A percentile compares a stretch with the other conserved stretches of the same genome.
Evolutionary conservation across 345 rosid species (phyloP).

Genomic region (Gossypium stocksii): DNA sequence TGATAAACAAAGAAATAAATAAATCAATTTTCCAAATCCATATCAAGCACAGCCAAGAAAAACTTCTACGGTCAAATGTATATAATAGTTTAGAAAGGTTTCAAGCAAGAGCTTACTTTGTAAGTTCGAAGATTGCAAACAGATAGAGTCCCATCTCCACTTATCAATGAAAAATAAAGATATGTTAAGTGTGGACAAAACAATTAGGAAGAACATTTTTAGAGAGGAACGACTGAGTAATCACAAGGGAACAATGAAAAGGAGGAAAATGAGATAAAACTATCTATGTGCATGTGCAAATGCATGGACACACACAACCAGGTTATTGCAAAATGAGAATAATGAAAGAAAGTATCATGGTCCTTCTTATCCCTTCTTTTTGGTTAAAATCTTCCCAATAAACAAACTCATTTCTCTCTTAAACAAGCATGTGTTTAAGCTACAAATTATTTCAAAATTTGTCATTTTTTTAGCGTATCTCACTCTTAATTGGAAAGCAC

Average conservation of each 20-base stretch:
- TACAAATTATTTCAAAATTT: background rate
- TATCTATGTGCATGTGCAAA: background rate
- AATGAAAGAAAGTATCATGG: background rate
- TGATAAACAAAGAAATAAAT: constrained; percentile 9
- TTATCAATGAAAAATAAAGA: constrained; percentile 26
- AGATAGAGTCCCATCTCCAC: constrained; percentile 95
- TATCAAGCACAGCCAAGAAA: background rate
- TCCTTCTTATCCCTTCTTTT: background rate
- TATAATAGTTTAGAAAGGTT: no score
- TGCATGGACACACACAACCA: background rate
- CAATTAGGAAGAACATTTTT: background rate
- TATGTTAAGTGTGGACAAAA: background rate
- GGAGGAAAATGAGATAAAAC: background rate
- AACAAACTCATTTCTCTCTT: background rate
- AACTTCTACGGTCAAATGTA: background rate
- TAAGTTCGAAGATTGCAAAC: constrained; percentile 77
- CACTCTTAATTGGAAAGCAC: background rate
- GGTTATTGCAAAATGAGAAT: background rate
- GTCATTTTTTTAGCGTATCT: background rate
- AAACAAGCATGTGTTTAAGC: background rate
- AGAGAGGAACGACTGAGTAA: background rate
- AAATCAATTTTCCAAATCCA: background rate
- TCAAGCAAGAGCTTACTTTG: constrained; percentile 40
- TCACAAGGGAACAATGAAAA: background rate
- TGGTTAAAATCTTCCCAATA: background rate